Percentiles rank a stretch among this genome's conserved stretches.
Evolutionary conservation across 768 basidiomycete species (phyloP).

Genomic region (Amanita muscaria): DNA sequence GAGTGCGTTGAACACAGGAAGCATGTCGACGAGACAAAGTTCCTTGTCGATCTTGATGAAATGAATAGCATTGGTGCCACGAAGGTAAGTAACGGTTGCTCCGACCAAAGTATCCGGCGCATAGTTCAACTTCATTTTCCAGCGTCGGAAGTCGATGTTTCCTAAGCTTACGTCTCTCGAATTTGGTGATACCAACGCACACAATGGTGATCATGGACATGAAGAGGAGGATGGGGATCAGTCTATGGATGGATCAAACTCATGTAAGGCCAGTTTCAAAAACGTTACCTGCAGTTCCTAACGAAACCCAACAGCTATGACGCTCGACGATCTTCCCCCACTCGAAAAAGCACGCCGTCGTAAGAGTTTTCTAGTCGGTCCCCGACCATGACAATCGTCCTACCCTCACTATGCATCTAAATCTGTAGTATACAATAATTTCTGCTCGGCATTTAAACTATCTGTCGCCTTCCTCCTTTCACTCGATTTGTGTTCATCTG

Average conservation of each 20-base stretch:
- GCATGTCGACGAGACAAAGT: conserved; percentile 56
- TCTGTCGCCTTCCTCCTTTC: neutral
- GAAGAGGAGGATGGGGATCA: conserved; percentile 31
- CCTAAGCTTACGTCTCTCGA: conserved; percentile 46
- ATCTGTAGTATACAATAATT: neutral
- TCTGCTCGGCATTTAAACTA: conserved; percentile 7
- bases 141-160: conserved; percentile 71
- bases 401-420: conserved; percentile 1
- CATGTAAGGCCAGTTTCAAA: conserved; percentile 25
- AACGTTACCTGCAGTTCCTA: conserved; percentile 4
- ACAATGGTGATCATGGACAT: conserved; percentile 17
- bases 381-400: conserved; percentile 17
- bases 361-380: conserved; percentile 27
- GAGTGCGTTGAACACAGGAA: conserved; percentile 67
- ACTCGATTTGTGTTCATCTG: conserved; percentile 6
- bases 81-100: conserved; percentile 38
- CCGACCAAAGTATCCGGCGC: neutral
- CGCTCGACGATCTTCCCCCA: conserved; percentile 49
- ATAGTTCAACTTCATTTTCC: conserved; percentile 7
- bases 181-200: conserved; percentile 16
- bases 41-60: conserved; percentile 55
- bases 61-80: conserved; percentile 49
- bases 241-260: conserved; percentile 36
- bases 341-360: conserved; percentile 59
- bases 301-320: conserved; percentile 26